Base-by-base conservation (phyloP, 768 basidiomycete species). In the Lentinula guzmanii region DNA sequence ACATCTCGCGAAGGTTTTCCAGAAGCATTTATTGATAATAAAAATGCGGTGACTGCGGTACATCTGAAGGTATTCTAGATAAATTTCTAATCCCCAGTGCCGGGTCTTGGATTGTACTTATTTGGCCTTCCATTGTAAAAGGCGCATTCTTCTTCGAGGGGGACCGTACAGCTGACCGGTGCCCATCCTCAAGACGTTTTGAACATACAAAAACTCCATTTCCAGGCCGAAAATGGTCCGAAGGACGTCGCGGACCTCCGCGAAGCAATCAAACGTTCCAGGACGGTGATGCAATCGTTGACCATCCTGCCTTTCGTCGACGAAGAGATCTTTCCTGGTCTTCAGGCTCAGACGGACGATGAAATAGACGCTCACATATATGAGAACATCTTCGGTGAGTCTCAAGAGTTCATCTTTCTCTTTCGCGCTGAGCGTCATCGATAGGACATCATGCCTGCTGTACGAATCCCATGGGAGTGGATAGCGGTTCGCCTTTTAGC, bases 371-470 rank as follows among this genome's bases (percentile, higher is more conserved):
- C 68, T n/a, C 66, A 69, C 52, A 61, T 71, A 13, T 62, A 65
- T n/a, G 61, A 68, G 3, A 64, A 64, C 24, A 60, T 71, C 1
- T 74, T 72, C 33, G 70, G 70, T 70, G 39, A 16, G 63, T 57
- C 21, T 11, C 7, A 43, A 34, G 10, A 15, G 4, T 24, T 24
- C 3, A n/a, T 45, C 18, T 6, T 21, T 15, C 15, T 46, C 21
- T 41, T 34, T 34, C 18, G 11, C 34, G n/a, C 24, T 43, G 34
- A 54, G 16, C 28, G 9, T 18, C 50, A 13, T 53, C 21, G 28
- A 34, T 56, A 72, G 69, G 72, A 11, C 72, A 74, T 58, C 70
- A 72, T 48, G 69, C 68, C 4, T 74, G 71, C 54, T 72, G 72
- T 52, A 72, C 72, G 2, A 71, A 71, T 58, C 42, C 70, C 24